These are phyloP conservation scores for Craterostigma plantagineum DNA, from an alignment of 257 asterid species.

Conservation along the genomic window DNA sequence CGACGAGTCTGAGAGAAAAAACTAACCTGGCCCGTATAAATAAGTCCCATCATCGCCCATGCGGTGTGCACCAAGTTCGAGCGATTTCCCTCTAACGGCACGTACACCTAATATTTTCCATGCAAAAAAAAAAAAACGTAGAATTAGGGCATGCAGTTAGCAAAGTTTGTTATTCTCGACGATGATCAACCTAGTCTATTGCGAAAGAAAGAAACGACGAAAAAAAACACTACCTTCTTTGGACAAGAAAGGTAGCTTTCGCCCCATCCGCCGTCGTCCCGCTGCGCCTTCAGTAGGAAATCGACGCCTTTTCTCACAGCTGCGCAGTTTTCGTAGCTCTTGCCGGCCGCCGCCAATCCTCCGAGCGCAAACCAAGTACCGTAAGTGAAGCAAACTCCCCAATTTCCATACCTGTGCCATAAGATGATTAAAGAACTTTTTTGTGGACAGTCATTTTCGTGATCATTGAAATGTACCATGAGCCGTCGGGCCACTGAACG, in stretches of 20 bases:
- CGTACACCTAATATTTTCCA: slow-evolving; percentile 30
- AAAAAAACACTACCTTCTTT: slow-evolving; percentile 27
- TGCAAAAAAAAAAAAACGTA: neutral
- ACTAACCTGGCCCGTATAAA: slow-evolving; percentile 58
- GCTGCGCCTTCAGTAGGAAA: slow-evolving; percentile 43
- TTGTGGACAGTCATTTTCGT: neutral
- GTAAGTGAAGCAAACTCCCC: slow-evolving; percentile 81
- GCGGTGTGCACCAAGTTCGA: slow-evolving; percentile 76
- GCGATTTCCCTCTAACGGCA: slow-evolving; percentile 30
- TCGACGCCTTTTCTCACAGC: slow-evolving; percentile 38
- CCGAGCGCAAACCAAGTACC: slow-evolving; percentile 73
- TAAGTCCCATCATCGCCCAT: slow-evolving; percentile 73
- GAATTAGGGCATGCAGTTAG: neutral
- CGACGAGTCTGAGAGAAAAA: neutral
- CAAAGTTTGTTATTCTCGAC: too few species aligned
- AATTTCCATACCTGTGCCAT: slow-evolving; percentile 41
- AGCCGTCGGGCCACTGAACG: slow-evolving; percentile 54
- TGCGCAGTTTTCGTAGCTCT: slow-evolving; percentile 24
- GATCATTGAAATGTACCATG: slow-evolving; percentile 30
- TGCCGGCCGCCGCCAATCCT: slow-evolving; percentile 56
- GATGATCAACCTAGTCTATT: too few species aligned
- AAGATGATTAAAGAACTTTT: neutral
- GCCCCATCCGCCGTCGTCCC: slow-evolving; percentile 75
- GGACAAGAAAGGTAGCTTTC: slow-evolving; percentile 76
- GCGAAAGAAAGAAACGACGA: too few species aligned